phyloP scores from a whole-genome alignment of 1,284 basidiomycete genomes.

The Leccinum brunneo-olivaceum region DNA sequence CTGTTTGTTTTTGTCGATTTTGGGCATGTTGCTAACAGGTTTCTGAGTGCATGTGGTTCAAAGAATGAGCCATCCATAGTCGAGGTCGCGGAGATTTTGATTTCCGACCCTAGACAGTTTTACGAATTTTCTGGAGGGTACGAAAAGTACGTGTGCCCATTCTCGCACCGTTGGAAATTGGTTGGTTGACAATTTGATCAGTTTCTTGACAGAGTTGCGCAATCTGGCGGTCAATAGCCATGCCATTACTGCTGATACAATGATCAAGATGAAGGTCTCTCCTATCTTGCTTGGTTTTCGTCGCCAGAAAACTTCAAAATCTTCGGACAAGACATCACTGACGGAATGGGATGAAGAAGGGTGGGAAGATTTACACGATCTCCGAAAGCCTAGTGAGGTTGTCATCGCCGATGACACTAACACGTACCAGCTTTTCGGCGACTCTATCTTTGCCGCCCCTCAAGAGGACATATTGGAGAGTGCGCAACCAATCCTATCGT shows the following conservation, averaged over 20 bases:
- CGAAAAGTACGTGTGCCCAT: slow-evolving; percentile 41
- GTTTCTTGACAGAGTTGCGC: slow-evolving; percentile 79
- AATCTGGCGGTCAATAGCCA: slow-evolving; percentile 77
- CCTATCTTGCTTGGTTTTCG: slow-evolving; percentile 69
- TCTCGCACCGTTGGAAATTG: background rate
- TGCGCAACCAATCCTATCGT: slow-evolving; percentile 27
- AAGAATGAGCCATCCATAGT: slow-evolving; percentile 84
- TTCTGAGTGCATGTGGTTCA: slow-evolving; percentile 85
- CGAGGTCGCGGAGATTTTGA: slow-evolving; percentile 62
- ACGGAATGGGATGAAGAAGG: slow-evolving; percentile 54
- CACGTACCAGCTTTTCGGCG: slow-evolving; percentile 70
- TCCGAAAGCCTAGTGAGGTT: slow-evolving; percentile 57
- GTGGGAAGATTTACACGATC: slow-evolving; percentile 60
- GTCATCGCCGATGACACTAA: slow-evolving; percentile 80
- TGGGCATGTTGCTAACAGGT: slow-evolving; percentile 75
- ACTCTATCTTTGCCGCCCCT: slow-evolving; percentile 74
- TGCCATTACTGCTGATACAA: slow-evolving; percentile 50
- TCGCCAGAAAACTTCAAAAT: slow-evolving; percentile 34
- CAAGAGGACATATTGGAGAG: slow-evolving; percentile 86
- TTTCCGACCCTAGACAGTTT: slow-evolving; percentile 64
- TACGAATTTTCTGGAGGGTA: slow-evolving; percentile 61
- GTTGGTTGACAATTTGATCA: slow-evolving; percentile 24
- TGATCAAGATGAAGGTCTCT: slow-evolving; percentile 60
- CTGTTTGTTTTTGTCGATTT: slow-evolving; percentile 89
- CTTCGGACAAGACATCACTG: slow-evolving; percentile 34